Evolutionary conservation across 2,329 filamentous ascomycete genomes (phyloP).

Genomic region (Fusarium torulosum): DNA sequence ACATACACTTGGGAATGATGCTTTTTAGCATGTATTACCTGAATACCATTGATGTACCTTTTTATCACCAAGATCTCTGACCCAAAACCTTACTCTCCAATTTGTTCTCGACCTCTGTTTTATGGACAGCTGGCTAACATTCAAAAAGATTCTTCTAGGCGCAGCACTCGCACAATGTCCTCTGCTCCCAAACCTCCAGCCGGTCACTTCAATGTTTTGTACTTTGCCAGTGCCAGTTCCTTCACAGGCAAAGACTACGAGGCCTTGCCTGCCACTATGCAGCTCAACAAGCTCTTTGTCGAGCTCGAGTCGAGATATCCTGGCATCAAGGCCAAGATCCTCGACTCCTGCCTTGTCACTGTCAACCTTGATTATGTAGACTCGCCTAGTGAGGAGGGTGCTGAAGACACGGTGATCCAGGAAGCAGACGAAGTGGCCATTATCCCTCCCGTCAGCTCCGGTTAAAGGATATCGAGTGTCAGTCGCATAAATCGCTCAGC

Average conservation of each 20-base stretch:
- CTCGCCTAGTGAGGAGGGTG: slow-evolving; percentile 62
- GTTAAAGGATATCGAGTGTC: slow-evolving; percentile 60
- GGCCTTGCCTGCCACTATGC: slow-evolving; percentile 73
- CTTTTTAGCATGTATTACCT: slow-evolving; percentile 70
- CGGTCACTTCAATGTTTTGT: slow-evolving; percentile 82
- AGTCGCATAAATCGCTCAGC: slow-evolving; percentile 27
- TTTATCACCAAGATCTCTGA: slow-evolving; percentile 82
- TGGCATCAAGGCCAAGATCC: slow-evolving; percentile 75
- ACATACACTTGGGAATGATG: slow-evolving; percentile 61
- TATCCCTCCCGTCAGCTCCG: slow-evolving; percentile 89
- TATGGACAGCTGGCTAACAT: slow-evolving; percentile 40
- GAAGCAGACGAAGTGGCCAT: slow-evolving; percentile 87
- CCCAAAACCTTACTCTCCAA: slow-evolving; percentile 47
- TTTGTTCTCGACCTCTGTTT: slow-evolving; percentile 11
- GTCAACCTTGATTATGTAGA: slow-evolving; percentile 87
- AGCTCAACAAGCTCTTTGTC: slow-evolving; percentile 72
- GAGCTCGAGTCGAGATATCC: slow-evolving; percentile 76
- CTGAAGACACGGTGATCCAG: slow-evolving; percentile 65
- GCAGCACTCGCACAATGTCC: slow-evolving; percentile 48
- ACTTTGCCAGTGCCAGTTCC: slow-evolving; percentile 81
- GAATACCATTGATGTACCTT: slow-evolving; percentile 68
- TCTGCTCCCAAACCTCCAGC: slow-evolving; percentile 62
- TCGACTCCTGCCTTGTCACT: slow-evolving; percentile 80
- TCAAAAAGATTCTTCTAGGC: slow-evolving; percentile 24
- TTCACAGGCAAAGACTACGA: slow-evolving; percentile 78